These are phyloP conservation scores for Coemansia sp. DNA, from an alignment of 192 early-diverging fungal species.

Conservation along the genomic window DNA sequence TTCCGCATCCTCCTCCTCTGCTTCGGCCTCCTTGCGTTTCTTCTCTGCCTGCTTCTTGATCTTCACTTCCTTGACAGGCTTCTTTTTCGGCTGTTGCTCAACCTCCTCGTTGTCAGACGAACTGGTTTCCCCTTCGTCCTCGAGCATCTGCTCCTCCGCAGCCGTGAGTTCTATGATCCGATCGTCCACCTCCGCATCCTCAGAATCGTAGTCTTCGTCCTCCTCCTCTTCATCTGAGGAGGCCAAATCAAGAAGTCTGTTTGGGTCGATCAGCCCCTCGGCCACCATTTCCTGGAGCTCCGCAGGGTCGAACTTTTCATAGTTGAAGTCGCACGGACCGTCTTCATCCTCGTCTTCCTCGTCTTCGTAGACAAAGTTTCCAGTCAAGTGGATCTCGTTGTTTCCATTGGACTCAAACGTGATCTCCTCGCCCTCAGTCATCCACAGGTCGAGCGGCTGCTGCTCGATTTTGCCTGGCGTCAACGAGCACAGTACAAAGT, in stretches of 20 bases:
- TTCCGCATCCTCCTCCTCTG: conserved; percentile 22
- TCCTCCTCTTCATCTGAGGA: conserved; percentile 33
- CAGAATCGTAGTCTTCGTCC: conserved; percentile 45
- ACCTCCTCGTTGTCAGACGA: conserved; percentile 42
- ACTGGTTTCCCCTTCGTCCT: conserved; percentile 32
- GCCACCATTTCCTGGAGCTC: conserved; percentile 38
- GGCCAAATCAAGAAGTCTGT: conserved; percentile 10
- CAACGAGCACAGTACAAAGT: conserved; percentile 80
- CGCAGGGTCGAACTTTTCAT: conserved; percentile 23
- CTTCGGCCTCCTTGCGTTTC: conserved; percentile 26
- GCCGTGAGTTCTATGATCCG: conserved; percentile 42
- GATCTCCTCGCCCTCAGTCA: conserved; percentile 80
- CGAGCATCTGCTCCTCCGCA: conserved; percentile 45
- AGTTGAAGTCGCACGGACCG: conserved; percentile 32
- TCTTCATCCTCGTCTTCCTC: conserved; percentile 54
- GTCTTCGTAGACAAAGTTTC: conserved; percentile 47
- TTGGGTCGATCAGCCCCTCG: conserved; percentile 33
- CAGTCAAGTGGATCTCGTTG: conserved; percentile 49
- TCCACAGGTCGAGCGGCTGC: conserved; percentile 64
- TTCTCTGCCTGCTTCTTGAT: conserved; percentile 23
- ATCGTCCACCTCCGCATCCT: conserved; percentile 46
- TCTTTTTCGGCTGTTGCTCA: conserved; percentile 22
- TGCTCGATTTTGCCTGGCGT: conserved; percentile 76
- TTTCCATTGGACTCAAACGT: conserved; percentile 71
- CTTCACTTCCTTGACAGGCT: conserved; percentile 10